Percentiles rank a stretch among this genome's conserved stretches.
Evolutionary conservation across 169 alveolate genomes (phyloP).

Genomic region (Plasmodium relictum): DNA sequence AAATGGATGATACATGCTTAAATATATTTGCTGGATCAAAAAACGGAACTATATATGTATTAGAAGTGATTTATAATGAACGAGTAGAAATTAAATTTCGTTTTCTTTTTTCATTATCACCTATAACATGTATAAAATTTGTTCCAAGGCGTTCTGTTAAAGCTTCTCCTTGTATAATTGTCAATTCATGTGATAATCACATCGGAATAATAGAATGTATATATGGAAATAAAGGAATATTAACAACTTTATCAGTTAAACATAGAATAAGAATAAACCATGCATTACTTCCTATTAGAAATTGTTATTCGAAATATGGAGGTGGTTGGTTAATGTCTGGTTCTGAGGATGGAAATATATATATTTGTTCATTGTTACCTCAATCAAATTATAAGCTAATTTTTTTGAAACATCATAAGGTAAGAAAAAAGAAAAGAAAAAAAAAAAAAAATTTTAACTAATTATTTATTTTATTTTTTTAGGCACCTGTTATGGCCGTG

Average conservation of each 20-base stretch:
- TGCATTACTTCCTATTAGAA: conserved; percentile 83
- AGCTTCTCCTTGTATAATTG: conserved; percentile 78
- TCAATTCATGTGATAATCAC: conserved; percentile 88
- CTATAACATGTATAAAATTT: conserved; percentile 84
- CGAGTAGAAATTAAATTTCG: conserved; percentile 41
- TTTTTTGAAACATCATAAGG: conserved; percentile 78
- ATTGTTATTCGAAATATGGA: conserved; percentile 83
- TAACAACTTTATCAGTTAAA: conserved; percentile 60
- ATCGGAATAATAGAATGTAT: conserved; percentile 87
- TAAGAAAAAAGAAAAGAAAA: conserved; percentile 18
- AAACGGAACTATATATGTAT: conserved; percentile 86
- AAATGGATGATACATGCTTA: conserved; percentile 88
- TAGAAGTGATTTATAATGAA: conserved; percentile 82
- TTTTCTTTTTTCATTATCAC: conserved; percentile 73
- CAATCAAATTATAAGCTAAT: conserved; percentile 58
- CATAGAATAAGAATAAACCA: conserved; percentile 83
- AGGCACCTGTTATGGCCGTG: conserved; percentile 90
- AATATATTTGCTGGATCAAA: conserved; percentile 90
- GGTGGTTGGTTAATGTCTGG: conserved; percentile 89
- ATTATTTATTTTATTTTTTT: background rate
- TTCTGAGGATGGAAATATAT: conserved; percentile 86
- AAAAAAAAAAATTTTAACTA: background rate
- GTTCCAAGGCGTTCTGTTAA: conserved; percentile 82
- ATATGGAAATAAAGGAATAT: conserved; percentile 82
- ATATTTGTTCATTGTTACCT: conserved; percentile 81